Evolutionary conservation across 2,329 filamentous ascomycete genomes (phyloP).

Genomic region (Aphanoascus verrucosus): DNA sequence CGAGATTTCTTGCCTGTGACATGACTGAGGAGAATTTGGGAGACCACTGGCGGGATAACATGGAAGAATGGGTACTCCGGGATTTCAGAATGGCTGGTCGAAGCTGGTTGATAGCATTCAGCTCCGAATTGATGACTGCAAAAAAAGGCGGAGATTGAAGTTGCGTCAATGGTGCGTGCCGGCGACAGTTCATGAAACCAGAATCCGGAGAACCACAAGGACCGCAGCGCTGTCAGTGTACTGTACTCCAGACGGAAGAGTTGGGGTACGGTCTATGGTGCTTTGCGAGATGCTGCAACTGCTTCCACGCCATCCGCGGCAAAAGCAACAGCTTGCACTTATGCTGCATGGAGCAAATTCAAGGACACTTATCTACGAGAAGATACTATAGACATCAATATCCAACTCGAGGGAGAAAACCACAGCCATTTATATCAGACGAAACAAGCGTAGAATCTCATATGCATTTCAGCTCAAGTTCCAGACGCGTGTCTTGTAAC

Average conservation of each 20-base stretch:
- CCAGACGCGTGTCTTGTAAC: background rate
- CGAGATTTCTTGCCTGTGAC: slow-evolving; percentile 43
- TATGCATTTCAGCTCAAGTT: background rate
- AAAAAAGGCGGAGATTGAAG: background rate
- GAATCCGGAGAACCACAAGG: background rate
- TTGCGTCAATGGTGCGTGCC: background rate
- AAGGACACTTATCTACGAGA: background rate
- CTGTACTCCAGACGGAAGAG: background rate
- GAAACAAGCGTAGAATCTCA: background rate
- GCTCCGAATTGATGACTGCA: background rate
- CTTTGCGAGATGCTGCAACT: no score
- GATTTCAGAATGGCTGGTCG: background rate
- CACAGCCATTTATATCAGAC: background rate
- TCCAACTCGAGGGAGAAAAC: background rate
- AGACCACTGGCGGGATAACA: background rate
- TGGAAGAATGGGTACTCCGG: background rate
- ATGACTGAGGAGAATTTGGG: slow-evolving; percentile 18
- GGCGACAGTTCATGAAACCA: background rate
- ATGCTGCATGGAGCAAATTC: no score
- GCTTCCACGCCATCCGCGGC: no score
- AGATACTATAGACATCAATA: background rate
- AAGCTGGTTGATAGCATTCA: background rate
- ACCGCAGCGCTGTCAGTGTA: background rate
- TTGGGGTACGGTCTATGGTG: no score
- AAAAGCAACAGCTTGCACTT: no score